Evolutionary conservation across 768 basidiomycete genomes (phyloP).

Genomic region (Multifurca ochricompacta): DNA sequence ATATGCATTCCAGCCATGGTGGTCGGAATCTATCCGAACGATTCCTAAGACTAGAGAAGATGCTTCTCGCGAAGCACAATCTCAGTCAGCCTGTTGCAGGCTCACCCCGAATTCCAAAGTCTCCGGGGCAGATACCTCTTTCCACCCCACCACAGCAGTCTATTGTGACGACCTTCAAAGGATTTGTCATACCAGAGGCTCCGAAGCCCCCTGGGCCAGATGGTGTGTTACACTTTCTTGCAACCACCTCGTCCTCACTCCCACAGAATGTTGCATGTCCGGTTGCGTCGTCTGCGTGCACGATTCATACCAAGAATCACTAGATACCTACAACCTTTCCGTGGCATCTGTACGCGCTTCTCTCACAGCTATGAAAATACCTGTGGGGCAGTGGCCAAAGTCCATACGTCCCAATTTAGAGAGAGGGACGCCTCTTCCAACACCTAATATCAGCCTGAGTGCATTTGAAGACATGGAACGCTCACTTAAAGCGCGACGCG

Average conservation of each 20-base stretch:
- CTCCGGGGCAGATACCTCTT: background rate
- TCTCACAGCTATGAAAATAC: slow-evolving; percentile 41
- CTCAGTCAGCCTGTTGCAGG: slow-evolving; percentile 25
- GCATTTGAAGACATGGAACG: slow-evolving; percentile 72
- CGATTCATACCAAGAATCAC: slow-evolving; percentile 73
- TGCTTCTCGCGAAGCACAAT: slow-evolving; percentile 38
- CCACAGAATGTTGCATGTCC: slow-evolving; percentile 87
- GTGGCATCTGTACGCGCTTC: slow-evolving; percentile 42
- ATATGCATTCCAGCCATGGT: slow-evolving; percentile 31
- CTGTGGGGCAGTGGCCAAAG: slow-evolving; percentile 59
- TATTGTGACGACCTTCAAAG: slow-evolving; percentile 35
- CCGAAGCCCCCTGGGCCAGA: slow-evolving; percentile 60
- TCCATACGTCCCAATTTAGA: slow-evolving; percentile 31
- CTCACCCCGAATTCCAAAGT: slow-evolving; percentile 11
- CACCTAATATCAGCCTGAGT: slow-evolving; percentile 33
- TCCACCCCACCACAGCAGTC: background rate
- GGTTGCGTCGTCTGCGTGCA: slow-evolving; percentile 91
- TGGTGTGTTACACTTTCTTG: slow-evolving; percentile 37
- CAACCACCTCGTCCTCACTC: background rate
- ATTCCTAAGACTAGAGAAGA: slow-evolving; percentile 48
- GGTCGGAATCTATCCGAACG: slow-evolving; percentile 56
- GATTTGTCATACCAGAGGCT: slow-evolving; percentile 51
- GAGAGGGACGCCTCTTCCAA: slow-evolving; percentile 22
- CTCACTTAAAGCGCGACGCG: slow-evolving; percentile 42
- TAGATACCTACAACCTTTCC: slow-evolving; percentile 52